A percentile compares a stretch with the other conserved stretches of the same genome.
Evolutionary conservation across 2,329 filamentous ascomycete genomes (phyloP).

Genomic region (Xylaria digitata): DNA sequence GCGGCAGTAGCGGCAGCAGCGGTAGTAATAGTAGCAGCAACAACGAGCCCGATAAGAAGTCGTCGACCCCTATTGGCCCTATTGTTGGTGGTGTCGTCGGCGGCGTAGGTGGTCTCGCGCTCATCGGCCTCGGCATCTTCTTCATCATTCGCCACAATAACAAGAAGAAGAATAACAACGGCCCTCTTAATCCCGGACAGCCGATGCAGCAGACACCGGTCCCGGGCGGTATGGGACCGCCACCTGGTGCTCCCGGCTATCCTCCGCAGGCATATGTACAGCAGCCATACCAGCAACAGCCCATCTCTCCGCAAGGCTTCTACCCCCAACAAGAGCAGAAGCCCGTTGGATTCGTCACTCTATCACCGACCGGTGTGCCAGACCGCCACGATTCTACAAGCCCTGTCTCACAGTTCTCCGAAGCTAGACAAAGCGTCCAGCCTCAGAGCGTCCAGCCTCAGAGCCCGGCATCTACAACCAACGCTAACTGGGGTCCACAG

Average conservation of each 20-base stretch:
- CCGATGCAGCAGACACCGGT: slow-evolving; percentile 35
- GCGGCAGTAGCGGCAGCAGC: slow-evolving; percentile 6
- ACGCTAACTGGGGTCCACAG: slow-evolving; percentile 42
- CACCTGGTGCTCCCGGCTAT: slow-evolving; percentile 20
- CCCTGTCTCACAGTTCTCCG: slow-evolving; percentile 44
- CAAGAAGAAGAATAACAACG: slow-evolving; percentile 42
- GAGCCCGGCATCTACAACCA: slow-evolving; percentile 46
- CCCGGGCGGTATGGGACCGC: slow-evolving; percentile 5
- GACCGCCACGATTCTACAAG: slow-evolving; percentile 47
- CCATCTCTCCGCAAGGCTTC: slow-evolving; percentile 39
- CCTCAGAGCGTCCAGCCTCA: slow-evolving; percentile 43
- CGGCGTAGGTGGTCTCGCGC: slow-evolving; percentile 56
- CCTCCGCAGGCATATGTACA: slow-evolving; percentile 39
- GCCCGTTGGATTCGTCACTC: slow-evolving; percentile 42
- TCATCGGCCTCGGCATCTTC: slow-evolving; percentile 56
- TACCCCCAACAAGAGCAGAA: slow-evolving; percentile 40
- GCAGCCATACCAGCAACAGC: slow-evolving; percentile 37
- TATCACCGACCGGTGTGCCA: slow-evolving; percentile 35
- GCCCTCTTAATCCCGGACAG: slow-evolving; percentile 27
- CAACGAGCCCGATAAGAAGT: slow-evolving; percentile 15
- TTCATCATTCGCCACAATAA: slow-evolving; percentile 56
- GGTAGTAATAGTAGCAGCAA: not conserved
- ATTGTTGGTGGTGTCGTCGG: slow-evolving; percentile 62
- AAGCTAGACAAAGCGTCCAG: slow-evolving; percentile 41
- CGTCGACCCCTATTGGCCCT: slow-evolving; percentile 52